Evolutionary conservation across 148 eudicot genomes (phyloP), one percentile per base, ranked within the genome.

Genomic region (Chenopodium berlandieri): DNA sequence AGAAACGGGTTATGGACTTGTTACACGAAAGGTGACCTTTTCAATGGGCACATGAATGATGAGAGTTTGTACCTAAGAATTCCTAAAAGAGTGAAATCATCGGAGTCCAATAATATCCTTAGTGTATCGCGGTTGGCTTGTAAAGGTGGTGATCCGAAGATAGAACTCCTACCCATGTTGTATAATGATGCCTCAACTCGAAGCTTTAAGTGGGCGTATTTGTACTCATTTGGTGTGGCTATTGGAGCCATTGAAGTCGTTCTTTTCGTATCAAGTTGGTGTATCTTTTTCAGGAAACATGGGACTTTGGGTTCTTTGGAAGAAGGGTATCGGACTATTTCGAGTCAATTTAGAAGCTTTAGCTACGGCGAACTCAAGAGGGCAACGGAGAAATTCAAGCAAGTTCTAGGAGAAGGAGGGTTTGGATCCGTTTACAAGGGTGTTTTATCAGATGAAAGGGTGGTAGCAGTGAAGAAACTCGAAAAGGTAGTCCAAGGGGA

Each of bases 391-490:
- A 84, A 86, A 8, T 90, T 90, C 82, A 88, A 80, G 78, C 85
- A 86, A 71, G 86, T 86, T 67, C 31, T 90, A 2, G 95, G 95
- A 44, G 73, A 83, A 65, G 95, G 95, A 54, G 92, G 91, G 23
- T 89, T 88, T 0, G 91, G 91, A 9, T 71, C 77, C 1, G 95
- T 90, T 25, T 92, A 88, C 74, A 89, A 86, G 76, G 95, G 95
- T 11, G 77, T 86, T 44, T 72, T 88, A 34, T 58, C 72, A 11
- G 93, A 92, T 63, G 87, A 81, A 19, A 82, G 89, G 48, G 75
- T 81, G 23, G 90, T 91, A 3, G 97, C 91, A 1, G 92, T 92
- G 52, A 91, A 92, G 84, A 86, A 80, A 87, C 48, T 93, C 22
- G 91, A 86, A 14, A 85, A 83, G 30, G 84, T 86, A 44, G 75